phyloP scores from a whole-genome alignment of 371 early-diverging fungal genomes.

The Zancudomyces culisetae region DNA sequence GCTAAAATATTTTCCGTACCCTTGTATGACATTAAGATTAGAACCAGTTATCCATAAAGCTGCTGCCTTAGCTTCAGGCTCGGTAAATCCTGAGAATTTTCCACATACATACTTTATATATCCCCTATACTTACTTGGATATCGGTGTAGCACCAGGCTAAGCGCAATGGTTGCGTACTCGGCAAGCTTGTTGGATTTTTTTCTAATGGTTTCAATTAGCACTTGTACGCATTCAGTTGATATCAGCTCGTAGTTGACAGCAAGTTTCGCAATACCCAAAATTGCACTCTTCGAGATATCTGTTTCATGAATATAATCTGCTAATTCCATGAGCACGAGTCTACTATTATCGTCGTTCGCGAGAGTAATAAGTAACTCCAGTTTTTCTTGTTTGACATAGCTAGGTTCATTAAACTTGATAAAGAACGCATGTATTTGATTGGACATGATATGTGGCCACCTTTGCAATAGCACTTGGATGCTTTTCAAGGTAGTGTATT shows the following conservation, averaged over 20 bases:
- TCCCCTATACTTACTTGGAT: slow-evolving; percentile 81
- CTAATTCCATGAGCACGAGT: slow-evolving; percentile 77
- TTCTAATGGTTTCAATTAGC: slow-evolving; percentile 66
- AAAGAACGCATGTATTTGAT: slow-evolving; percentile 89
- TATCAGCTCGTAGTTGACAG: slow-evolving; percentile 66
- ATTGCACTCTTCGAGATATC: slow-evolving; percentile 91
- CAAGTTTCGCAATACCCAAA: slow-evolving; percentile 77
- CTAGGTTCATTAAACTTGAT: slow-evolving; percentile 97
- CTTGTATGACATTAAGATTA: slow-evolving; percentile 82
- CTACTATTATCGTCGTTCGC: slow-evolving; percentile 67
- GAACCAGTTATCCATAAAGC: slow-evolving; percentile 95
- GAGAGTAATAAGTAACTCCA: slow-evolving; percentile 83
- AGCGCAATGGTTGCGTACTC: slow-evolving; percentile 78
- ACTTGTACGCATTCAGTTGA: slow-evolving; percentile 72
- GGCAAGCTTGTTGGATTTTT: slow-evolving; percentile 81
- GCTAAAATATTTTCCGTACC: slow-evolving; percentile 63
- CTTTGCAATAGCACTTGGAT: slow-evolving; percentile 87
- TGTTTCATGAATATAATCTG: slow-evolving; percentile 78
- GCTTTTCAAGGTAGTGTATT: slow-evolving; percentile 89
- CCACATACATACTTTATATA: slow-evolving; percentile 74
- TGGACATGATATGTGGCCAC: slow-evolving; percentile 66
- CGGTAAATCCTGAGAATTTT: slow-evolving; percentile 74
- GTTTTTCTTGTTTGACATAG: slow-evolving; percentile 91
- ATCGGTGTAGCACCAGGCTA: slow-evolving; percentile 57
- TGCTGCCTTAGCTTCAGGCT: slow-evolving; percentile 86